These are phyloP conservation scores for Ustanciosporium gigantosporum DNA, from an alignment of 1,284 basidiomycete genomes.

Conservation along the genomic window DNA sequence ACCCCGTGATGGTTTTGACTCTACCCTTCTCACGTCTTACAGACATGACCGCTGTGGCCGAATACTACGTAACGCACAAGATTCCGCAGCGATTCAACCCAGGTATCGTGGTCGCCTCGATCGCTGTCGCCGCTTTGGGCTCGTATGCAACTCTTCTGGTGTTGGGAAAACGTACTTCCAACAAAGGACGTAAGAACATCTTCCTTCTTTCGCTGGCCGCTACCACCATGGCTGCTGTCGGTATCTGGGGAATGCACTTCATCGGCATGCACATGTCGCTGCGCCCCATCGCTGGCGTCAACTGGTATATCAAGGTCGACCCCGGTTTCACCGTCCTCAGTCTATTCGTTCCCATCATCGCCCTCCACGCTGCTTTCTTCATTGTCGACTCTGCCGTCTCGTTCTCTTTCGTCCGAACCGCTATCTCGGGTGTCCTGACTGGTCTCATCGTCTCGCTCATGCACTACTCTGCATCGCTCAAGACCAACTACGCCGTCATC, in stretches of 20 bases:
- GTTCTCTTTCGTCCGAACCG: slow-evolving; percentile 62
- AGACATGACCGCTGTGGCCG: slow-evolving; percentile 55
- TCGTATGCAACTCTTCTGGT: slow-evolving; percentile 65
- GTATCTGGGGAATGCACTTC: slow-evolving; percentile 63
- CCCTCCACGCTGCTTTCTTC: slow-evolving; percentile 64
- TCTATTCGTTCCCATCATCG: slow-evolving; percentile 64
- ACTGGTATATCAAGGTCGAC: slow-evolving; percentile 62
- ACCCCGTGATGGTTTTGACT: neutral
- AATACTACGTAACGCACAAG: slow-evolving; percentile 60
- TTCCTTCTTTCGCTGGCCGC: slow-evolving; percentile 67
- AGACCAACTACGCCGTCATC: slow-evolving; percentile 54
- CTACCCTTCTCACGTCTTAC: too few species aligned
- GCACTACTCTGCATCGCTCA: slow-evolving; percentile 65
- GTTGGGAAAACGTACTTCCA: slow-evolving; percentile 63
- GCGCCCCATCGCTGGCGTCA: slow-evolving; percentile 57
- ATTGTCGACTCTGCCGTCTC: slow-evolving; percentile 63
- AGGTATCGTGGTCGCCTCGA: slow-evolving; percentile 64
- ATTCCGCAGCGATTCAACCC: slow-evolving; percentile 63
- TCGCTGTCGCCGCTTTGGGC: slow-evolving; percentile 64
- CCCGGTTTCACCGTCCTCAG: slow-evolving; percentile 64
- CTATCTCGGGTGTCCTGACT: slow-evolving; percentile 73
- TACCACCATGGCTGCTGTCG: slow-evolving; percentile 54
- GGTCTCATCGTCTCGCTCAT: slow-evolving; percentile 71
- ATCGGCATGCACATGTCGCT: slow-evolving; percentile 64
- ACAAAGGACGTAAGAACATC: slow-evolving; percentile 62